Evolutionary conservation across 225 moss, liverwort and hornwort genomes (phyloP).

Genomic region (Pseudisothecium myosuroides): DNA sequence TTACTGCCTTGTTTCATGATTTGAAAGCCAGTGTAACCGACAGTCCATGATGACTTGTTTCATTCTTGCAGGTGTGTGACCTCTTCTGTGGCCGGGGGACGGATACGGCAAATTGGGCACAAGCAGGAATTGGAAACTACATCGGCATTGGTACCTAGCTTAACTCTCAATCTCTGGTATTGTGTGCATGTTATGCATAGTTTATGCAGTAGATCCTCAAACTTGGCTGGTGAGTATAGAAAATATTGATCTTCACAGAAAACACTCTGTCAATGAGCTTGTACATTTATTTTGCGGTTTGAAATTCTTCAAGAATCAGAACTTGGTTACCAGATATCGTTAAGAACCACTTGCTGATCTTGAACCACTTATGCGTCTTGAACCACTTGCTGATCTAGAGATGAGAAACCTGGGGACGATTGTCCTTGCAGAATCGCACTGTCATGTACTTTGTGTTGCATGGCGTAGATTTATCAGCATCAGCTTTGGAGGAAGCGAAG

Average conservation of each 20-base stretch:
- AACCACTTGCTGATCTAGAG: background rate
- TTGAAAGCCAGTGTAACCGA: background rate
- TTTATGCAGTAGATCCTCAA: background rate
- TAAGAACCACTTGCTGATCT: background rate
- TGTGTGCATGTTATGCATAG: background rate
- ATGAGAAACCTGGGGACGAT: background rate
- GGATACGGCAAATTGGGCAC: conserved; percentile 33
- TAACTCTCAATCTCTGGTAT: background rate
- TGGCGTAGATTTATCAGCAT: conserved; percentile 69
- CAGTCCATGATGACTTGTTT: background rate
- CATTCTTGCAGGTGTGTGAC: conserved; percentile 20
- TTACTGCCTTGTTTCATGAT: background rate
- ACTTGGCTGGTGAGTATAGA: background rate
- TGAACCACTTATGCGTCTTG: background rate
- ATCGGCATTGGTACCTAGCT: conserved; percentile 23
- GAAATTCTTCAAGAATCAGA: background rate
- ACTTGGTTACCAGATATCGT: background rate
- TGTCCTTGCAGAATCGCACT: background rate
- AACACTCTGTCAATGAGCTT: background rate
- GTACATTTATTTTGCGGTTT: background rate
- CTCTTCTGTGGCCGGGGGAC: conserved; percentile 40
- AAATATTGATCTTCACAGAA: background rate
- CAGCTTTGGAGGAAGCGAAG: conserved; percentile 80
- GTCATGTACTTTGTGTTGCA: background rate
- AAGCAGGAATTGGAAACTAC: conserved; percentile 27